Evolutionary conservation across 352 stramenopile species (phyloP).

Genomic region (Globisporangium carolinianum): DNA sequence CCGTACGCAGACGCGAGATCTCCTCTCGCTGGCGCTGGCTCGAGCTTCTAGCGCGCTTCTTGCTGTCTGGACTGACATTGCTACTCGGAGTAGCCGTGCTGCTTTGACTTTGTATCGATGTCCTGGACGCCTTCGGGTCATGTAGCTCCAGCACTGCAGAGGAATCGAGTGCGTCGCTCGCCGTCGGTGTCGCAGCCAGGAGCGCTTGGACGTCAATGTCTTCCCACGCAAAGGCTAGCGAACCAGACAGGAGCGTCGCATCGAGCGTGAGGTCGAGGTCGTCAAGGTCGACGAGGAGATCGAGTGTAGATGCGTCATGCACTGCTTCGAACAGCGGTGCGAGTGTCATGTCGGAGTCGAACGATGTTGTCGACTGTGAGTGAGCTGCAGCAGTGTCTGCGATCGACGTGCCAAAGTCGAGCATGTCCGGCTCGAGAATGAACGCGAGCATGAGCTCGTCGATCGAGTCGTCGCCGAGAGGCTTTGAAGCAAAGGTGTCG

Average conservation of each 20-base stretch:
- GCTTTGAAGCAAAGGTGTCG: background rate
- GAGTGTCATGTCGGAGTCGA: background rate
- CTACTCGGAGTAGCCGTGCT: too few species aligned
- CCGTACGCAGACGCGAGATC: slow-evolving; percentile 1
- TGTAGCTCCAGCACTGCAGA: too few species aligned
- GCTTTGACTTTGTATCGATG: background rate
- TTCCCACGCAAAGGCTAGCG: too few species aligned
- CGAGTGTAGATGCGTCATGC: slow-evolving; percentile 1
- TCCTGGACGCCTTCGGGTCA: too few species aligned
- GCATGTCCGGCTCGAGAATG: background rate
- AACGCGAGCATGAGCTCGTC: background rate
- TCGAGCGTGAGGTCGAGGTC: slow-evolving; percentile 4
- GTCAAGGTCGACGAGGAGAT: background rate
- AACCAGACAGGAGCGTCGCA: too few species aligned
- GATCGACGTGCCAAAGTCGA: background rate
- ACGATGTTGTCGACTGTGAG: background rate
- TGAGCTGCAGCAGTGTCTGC: background rate
- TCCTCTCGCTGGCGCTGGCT: slow-evolving; percentile 8
- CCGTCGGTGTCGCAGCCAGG: too few species aligned
- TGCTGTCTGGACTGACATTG: background rate
- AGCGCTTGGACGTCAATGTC: too few species aligned
- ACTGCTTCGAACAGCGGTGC: background rate
- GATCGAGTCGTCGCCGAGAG: too few species aligned
- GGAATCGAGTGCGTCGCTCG: too few species aligned
- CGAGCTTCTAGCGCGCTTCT: background rate